Base-by-base conservation (phyloP, 192 early-diverging fungal species). In the Coemansia sp. region DNA sequence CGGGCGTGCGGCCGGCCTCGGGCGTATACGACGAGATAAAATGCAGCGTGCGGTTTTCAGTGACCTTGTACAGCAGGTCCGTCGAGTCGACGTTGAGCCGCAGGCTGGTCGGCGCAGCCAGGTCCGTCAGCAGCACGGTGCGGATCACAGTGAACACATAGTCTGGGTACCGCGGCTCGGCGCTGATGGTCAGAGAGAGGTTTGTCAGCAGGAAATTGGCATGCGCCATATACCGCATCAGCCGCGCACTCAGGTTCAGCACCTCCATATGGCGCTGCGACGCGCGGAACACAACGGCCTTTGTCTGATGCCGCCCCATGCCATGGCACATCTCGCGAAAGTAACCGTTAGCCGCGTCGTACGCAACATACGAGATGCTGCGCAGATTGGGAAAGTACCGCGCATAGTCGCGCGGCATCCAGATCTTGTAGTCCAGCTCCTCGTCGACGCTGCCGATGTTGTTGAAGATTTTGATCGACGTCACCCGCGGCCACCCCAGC, bases 181-280 rank as follows among this genome's bases (percentile, higher is more conserved):
- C 69, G 64, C 51, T 63, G 49, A 79, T 73, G 1, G 76, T 79
- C 39, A 79, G 52, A 27, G 64, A 56, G 30, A 79, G 46, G 34
- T 63, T 73, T n/a, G 61, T 73, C 57, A 79, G 61, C 61, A 79
- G 58, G 25, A 79, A 79, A 58, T 79, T 73, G n/a, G 76, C 76
- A 35, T 79, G 76, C 36, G 76, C 76, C 76, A 79, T 79, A 61
- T 73, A 79, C 49, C 67, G 76, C 76, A 79, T 79, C 39, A 79
- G 71, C 46, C 64, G 67, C 45, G 76, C 69, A 61, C 66, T 79
- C 20, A 79, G 71, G 19, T 66, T 59, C 58, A 79, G 68, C 20
- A 79, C 67, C 4, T 73, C 65, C 64, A 73, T 66, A 45, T 79
- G 76, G 23, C 76, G 67, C 65, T 79, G 76, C 47, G 76, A 73